Percentiles rank a stretch among this genome's conserved stretches.
Evolutionary conservation across 2,329 filamentous ascomycete species (phyloP).

Genomic region (Aspergillus brunneoviolaceus): DNA sequence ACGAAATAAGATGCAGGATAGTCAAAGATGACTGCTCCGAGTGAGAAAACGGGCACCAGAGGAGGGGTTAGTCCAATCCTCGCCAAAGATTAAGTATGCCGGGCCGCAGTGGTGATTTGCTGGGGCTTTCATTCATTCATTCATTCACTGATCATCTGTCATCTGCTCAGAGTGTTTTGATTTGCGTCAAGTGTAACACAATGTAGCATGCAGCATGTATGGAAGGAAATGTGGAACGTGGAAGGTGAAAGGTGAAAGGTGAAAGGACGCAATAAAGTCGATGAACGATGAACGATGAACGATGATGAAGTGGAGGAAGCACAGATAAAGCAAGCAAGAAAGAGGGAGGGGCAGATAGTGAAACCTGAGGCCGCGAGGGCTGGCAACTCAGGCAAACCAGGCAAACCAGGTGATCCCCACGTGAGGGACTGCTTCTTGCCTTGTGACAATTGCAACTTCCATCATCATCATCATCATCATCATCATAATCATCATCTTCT

Average conservation of each 20-base stretch:
- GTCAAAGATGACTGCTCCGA: not conserved
- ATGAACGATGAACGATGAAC: constrained; percentile 3
- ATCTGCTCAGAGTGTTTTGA: no score
- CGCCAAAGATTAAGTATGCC: not conserved
- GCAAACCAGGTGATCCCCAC: constrained; percentile 2
- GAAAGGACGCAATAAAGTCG: not conserved
- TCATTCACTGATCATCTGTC: not conserved
- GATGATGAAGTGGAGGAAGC: constrained; percentile 1
- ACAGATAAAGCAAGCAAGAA: constrained; percentile 10
- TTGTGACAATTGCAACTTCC: not conserved
- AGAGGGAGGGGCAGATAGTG: constrained; percentile 14
- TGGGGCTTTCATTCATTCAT: not conserved
- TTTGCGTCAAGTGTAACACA: not conserved
- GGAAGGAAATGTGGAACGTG: not conserved
- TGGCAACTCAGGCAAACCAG: not conserved
- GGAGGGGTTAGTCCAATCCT: not conserved
- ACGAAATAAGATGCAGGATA: not conserved
- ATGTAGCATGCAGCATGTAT: not conserved
- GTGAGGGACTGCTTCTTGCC: constrained; percentile 2
- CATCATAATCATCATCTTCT: not conserved
- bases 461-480: not conserved
- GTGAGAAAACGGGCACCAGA: not conserved
- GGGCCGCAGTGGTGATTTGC: not conserved
- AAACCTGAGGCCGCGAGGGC: not conserved
- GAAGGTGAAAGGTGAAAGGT: not conserved